A percentile compares a stretch with the other conserved stretches of the same genome.
phyloP scores from a whole-genome alignment of 257 asterid species.

The Solanum infundibuliforme region DNA sequence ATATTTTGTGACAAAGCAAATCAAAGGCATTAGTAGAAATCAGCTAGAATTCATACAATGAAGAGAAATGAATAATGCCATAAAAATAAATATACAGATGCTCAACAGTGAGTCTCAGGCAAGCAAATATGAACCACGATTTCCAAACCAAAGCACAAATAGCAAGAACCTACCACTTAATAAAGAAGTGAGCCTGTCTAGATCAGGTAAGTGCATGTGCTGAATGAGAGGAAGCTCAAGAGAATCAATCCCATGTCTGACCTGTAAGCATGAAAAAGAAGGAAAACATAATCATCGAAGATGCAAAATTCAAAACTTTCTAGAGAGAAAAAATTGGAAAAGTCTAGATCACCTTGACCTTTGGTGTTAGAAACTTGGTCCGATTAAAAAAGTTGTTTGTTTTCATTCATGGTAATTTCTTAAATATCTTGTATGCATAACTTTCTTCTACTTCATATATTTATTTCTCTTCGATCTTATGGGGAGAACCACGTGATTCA shows the following conservation, averaged over 20 bases:
- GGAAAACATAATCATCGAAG: neutral
- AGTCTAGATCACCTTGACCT: neutral
- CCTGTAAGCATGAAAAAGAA: slow-evolving; percentile 24
- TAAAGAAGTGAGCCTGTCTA: slow-evolving; percentile 38
- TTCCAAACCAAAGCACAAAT: neutral
- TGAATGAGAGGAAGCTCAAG: slow-evolving; percentile 84
- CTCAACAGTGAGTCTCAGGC: neutral
- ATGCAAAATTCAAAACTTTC: neutral
- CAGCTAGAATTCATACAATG: neutral
- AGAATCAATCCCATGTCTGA: slow-evolving; percentile 40
- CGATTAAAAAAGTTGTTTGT: neutral
- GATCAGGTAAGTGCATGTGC: slow-evolving; percentile 53
- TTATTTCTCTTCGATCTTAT: neutral
- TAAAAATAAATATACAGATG: neutral
- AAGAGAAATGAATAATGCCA: neutral
- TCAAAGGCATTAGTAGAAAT: neutral
- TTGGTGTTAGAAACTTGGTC: neutral
- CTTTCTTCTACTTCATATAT: neutral
- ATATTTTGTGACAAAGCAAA: neutral
- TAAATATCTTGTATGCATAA: neutral
- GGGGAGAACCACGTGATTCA: neutral
- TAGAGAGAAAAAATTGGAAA: neutral
- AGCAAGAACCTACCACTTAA: slow-evolving; percentile 33
- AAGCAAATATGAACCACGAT: neutral
- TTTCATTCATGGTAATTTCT: neutral